Evolutionary conservation across 257 asterid species (phyloP).

Genomic region (Solanum piurae): DNA sequence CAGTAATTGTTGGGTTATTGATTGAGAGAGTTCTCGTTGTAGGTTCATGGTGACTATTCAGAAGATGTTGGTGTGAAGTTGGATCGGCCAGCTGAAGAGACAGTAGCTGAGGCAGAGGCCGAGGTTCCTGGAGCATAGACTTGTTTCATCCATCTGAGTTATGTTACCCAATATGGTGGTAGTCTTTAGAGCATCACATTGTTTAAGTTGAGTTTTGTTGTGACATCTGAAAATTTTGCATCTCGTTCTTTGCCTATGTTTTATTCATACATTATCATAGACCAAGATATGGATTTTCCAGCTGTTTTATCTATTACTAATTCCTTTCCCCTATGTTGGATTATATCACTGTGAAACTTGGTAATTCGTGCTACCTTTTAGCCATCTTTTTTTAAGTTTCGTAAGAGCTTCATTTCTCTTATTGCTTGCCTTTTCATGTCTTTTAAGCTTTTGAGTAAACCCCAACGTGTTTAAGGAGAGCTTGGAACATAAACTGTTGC

Average conservation of each 20-base stretch:
- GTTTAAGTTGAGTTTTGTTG: background rate
- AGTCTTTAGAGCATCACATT: background rate
- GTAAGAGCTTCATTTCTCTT: background rate
- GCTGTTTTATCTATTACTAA: background rate
- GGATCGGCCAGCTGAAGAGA: slow-evolving; percentile 16
- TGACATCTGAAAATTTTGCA: background rate
- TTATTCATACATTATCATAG: background rate
- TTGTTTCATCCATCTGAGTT: background rate
- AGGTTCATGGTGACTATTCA: slow-evolving; percentile 30
- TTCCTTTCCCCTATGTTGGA: background rate
- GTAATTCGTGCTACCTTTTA: background rate
- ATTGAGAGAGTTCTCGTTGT: background rate
- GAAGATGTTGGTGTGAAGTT: slow-evolving; percentile 29
- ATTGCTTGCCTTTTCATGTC: background rate
- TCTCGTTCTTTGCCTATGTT: background rate
- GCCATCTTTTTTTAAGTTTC: background rate
- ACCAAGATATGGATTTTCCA: background rate
- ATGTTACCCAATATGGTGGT: background rate
- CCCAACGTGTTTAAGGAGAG: background rate
- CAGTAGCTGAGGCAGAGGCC: background rate
- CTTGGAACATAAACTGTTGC: background rate
- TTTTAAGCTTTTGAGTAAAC: background rate
- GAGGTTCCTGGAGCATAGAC: slow-evolving; percentile 3
- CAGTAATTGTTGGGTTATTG: background rate
- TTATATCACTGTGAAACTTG: background rate